Percentiles rank a stretch among this genome's conserved stretches.
Conservation (phyloP, 768 basidiomycete species). For the Daedaleopsis nitida region DNA sequence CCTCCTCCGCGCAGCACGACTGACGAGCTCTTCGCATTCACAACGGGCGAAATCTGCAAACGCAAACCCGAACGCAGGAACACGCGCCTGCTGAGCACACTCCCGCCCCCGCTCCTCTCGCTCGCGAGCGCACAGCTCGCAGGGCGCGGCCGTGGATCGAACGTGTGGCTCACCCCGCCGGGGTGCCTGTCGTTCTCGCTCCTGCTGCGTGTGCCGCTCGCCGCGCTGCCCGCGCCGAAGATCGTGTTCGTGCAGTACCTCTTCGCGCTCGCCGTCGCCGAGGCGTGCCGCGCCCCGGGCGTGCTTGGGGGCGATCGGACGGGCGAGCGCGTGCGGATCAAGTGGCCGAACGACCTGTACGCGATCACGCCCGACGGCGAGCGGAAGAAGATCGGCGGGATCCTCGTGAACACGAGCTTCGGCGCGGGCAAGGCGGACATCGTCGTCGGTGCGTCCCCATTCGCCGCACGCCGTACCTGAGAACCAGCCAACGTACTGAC, state of each 20-base stretch:
- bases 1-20: not conserved
- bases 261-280: slow-evolving; percentile 84
- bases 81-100: slow-evolving; percentile 60
- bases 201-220: slow-evolving; percentile 59
- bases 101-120: slow-evolving; percentile 80
- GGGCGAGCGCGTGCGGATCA: slow-evolving; percentile 69
- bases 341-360: slow-evolving; percentile 99
- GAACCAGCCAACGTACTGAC: not conserved
- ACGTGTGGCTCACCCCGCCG: slow-evolving; percentile 89
- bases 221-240: slow-evolving; percentile 54
- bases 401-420: slow-evolving; percentile 88
- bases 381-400: slow-evolving; percentile 84
- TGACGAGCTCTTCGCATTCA: not conserved
- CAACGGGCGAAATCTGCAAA: too few species aligned
- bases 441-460: slow-evolving; percentile 75
- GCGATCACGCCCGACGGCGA: slow-evolving; percentile 56
- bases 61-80: slow-evolving; percentile 70
- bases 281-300: slow-evolving; percentile 67
- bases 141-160: slow-evolving; percentile 86
- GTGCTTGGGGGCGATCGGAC: slow-evolving; percentile 55
- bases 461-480: too few species aligned
- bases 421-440: slow-evolving; percentile 70
- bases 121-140: slow-evolving; percentile 86
- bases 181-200: slow-evolving; percentile 89
- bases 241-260: slow-evolving; percentile 96